Base-by-base conservation (phyloP, 345 rosid species). In the Abelmoschus esculentus region DNA sequence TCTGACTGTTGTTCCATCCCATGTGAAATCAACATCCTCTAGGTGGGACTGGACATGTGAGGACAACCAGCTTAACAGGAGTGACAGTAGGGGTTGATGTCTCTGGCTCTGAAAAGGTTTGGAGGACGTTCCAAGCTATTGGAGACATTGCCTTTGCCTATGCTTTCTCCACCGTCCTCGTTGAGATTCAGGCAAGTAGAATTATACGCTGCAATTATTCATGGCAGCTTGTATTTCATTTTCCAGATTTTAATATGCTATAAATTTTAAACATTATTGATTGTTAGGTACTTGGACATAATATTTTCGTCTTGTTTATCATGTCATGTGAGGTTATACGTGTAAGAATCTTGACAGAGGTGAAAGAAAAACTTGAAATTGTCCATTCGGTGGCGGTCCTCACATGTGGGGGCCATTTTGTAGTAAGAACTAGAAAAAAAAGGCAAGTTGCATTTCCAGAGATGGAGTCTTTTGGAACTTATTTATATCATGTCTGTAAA, bases 131-230 rank as follows among this genome's bases (percentile, higher is more conserved):
- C 75, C 93, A 84, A 72, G 87, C 97, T 0, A 69, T 90, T 8
- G 97, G 98, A 15, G 85, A 93, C 70, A 82, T 93, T 29, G 96
- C 98, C 11, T 93, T 93, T 77, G 96, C 98, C 29, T 93, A 87
- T 61, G 89, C 96, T 28, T 93, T 63, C 78, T 85, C 97, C 11
- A 86, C 88, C 0, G 87, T 93, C 22, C 93, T 93, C 14, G 75
- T 87, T 10, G 98, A 93, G 72, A 93, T 93, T 44, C 92, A 90
- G 93, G 97, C 74, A 82, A 81, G 65, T 67, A 0, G 26, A 22
- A 22, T 22, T 22, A 22, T 22, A 32, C 8, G 19, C 50, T n/a
- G 4, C 26, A 28, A n/a, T 53, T 36, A 34, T 19, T 34, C 10
- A 12, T n/a, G 31, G 56, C 0, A 28, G 9, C 6, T 17, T 53